phyloP scores from a whole-genome alignment of 768 basidiomycete species.

The Lactarius sanguifluus region DNA sequence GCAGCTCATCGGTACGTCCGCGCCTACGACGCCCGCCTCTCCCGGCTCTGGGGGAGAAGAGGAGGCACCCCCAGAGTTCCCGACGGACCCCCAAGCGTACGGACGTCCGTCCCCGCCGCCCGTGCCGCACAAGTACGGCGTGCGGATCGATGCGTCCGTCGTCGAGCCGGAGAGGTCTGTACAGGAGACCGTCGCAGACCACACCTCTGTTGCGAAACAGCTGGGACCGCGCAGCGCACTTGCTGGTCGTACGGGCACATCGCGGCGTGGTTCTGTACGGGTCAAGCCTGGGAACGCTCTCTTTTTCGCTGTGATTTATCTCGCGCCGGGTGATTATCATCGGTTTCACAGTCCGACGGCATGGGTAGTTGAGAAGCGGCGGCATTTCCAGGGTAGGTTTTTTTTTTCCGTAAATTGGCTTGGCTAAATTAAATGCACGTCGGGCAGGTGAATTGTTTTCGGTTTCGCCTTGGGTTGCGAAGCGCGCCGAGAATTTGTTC shows the following conservation, averaged over 20 bases:
- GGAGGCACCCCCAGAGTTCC: slow-evolving; percentile 26
- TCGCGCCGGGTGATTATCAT: slow-evolving; percentile 98
- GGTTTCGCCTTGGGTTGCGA: slow-evolving; percentile 94
- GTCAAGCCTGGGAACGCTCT: slow-evolving; percentile 78
- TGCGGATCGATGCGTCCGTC: slow-evolving; percentile 74
- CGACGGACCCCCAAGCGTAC: slow-evolving; percentile 25
- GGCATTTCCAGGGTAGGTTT: slow-evolving; percentile 85
- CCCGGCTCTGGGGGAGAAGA: slow-evolving; percentile 32
- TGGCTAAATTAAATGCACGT: neutral
- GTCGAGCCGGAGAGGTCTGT: slow-evolving; percentile 51
- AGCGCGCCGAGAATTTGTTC: slow-evolving; percentile 87
- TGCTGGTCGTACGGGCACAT: slow-evolving; percentile 43
- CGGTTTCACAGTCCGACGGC: slow-evolving; percentile 94
- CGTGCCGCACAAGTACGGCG: slow-evolving; percentile 54
- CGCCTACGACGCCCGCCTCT: slow-evolving; percentile 40
- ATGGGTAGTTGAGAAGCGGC: slow-evolving; percentile 95
- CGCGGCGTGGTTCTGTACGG: slow-evolving; percentile 34
- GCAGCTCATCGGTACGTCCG: slow-evolving; percentile 69
- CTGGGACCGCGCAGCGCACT: slow-evolving; percentile 57
- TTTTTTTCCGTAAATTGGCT: neutral
- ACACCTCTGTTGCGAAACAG: slow-evolving; percentile 68
- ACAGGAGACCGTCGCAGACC: slow-evolving; percentile 60
- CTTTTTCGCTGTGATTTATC: slow-evolving; percentile 94
- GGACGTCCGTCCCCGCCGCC: slow-evolving; percentile 35
- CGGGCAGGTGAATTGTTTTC: slow-evolving; percentile 87